These are phyloP conservation scores for Trypanosoma theileri DNA, from an alignment of 208 protist species.

Conservation along the genomic window DNA sequence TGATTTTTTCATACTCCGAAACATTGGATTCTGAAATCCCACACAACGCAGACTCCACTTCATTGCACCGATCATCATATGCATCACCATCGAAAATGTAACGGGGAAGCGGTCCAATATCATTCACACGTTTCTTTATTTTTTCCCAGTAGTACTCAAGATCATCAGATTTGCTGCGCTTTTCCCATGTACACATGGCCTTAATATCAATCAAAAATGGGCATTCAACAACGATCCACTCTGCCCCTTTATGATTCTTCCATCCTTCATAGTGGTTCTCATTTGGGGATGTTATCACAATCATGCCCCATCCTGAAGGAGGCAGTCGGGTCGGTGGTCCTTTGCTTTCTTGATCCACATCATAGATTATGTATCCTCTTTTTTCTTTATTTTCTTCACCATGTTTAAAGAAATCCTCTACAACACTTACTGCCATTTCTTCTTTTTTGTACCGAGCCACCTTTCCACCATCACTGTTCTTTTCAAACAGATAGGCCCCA, in stretches of 20 bases:
- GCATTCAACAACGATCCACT: not conserved
- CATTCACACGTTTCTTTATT: not conserved
- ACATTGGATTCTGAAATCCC: too few species aligned
- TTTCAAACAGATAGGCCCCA: not conserved
- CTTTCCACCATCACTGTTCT: not conserved
- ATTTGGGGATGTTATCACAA: conserved; percentile 8
- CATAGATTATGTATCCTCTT: conserved; percentile 4
- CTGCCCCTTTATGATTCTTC: not conserved
- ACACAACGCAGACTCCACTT: too few species aligned
- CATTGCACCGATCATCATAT: too few species aligned
- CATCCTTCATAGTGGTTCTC: not conserved
- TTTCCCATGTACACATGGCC: conserved; percentile 9
- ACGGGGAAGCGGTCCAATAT: conserved; percentile 1
- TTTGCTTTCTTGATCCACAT: not conserved
- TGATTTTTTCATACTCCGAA: too few species aligned
- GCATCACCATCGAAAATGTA: not conserved
- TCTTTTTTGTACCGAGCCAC: not conserved
- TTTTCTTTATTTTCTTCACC: too few species aligned
- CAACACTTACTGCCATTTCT: too few species aligned
- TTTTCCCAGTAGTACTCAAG: not conserved
- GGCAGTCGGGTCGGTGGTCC: not conserved
- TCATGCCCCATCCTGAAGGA: conserved; percentile 8
- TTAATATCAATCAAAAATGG: not conserved
- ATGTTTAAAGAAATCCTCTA: not conserved
- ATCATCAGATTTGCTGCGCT: not conserved